Conservation (phyloP, 2,329 filamentous ascomycete species). For the Trichoderma sp. region DNA sequence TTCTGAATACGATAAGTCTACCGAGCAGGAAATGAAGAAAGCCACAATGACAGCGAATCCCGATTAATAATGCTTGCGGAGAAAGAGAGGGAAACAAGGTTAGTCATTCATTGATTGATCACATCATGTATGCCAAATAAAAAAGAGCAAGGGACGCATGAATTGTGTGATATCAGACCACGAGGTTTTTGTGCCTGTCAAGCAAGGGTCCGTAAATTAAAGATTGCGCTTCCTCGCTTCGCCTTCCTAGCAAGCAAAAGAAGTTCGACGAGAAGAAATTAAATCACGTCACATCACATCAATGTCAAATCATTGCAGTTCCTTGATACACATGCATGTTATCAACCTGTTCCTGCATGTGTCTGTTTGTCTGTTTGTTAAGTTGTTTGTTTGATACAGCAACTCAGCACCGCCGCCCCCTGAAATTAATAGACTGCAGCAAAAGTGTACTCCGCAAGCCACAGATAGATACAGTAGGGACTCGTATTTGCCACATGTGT, state of each 20-base stretch:
- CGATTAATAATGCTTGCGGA: background rate
- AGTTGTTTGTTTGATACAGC: background rate
- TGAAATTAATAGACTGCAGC: background rate
- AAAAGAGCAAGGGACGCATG: background rate
- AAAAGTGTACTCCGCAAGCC: background rate
- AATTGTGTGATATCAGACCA: background rate
- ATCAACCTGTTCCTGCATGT: background rate
- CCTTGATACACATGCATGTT: background rate
- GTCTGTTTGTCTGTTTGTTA: background rate
- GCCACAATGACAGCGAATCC: background rate
- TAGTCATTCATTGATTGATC: background rate
- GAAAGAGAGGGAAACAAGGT: background rate
- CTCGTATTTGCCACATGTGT: no score
- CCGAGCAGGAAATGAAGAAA: background rate
- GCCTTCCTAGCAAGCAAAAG: background rate
- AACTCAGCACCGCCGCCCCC: constrained; percentile 8
- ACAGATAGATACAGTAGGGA: no score
- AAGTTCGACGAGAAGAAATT: background rate
- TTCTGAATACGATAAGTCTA: background rate
- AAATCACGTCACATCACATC: background rate
- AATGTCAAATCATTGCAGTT: background rate
- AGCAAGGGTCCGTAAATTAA: background rate
- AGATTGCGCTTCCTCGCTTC: background rate
- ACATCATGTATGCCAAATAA: background rate
- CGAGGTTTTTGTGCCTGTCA: background rate